Evolutionary conservation across 208 protist genomes (phyloP).

Genomic region (Porcisia hertigi): DNA sequence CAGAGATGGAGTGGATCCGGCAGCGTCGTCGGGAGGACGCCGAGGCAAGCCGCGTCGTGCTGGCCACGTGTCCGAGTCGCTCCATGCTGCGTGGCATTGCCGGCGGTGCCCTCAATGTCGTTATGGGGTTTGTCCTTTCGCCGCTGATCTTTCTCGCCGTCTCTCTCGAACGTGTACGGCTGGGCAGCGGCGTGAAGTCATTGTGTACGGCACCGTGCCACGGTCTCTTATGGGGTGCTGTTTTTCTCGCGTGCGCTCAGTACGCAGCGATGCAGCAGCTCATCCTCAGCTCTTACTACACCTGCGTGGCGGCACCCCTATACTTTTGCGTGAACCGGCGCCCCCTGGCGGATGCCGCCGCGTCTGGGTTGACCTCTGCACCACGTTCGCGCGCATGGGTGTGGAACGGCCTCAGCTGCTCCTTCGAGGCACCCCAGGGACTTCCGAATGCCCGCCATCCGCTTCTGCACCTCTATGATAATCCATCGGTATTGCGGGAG

Average conservation of each 20-base stretch:
- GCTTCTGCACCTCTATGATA: slow-evolving; percentile 37
- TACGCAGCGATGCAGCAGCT: slow-evolving; percentile 81
- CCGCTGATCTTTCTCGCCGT: slow-evolving; percentile 71
- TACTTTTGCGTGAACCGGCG: slow-evolving; percentile 50
- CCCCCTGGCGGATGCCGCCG: slow-evolving; percentile 12
- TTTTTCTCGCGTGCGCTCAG: slow-evolving; percentile 58
- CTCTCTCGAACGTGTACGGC: slow-evolving; percentile 55
- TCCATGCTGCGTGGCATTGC: slow-evolving; percentile 48
- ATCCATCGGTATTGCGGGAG: slow-evolving; percentile 37
- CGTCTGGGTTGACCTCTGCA: slow-evolving; percentile 2
- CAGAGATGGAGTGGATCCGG: slow-evolving; percentile 69
- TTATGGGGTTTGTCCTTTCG: slow-evolving; percentile 50
- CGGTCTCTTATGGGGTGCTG: slow-evolving; percentile 51
- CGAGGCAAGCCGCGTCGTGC: slow-evolving; percentile 71
- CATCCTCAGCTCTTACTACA: slow-evolving; percentile 50
- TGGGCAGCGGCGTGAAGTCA: slow-evolving; percentile 17
- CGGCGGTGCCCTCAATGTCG: slow-evolving; percentile 54
- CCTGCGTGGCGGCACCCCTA: slow-evolving; percentile 36
- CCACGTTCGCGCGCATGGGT: slow-evolving; percentile 32
- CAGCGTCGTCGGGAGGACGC: slow-evolving; percentile 51
- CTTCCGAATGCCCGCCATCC: slow-evolving; percentile 28
- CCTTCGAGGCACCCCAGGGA: slow-evolving; percentile 43
- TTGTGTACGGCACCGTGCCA: slow-evolving; percentile 48
- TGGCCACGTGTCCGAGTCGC: slow-evolving; percentile 61
- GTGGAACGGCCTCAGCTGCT: slow-evolving; percentile 42